Conservation (phyloP, 2,329 filamentous ascomycete genomes). For the Xylaria sp. region DNA sequence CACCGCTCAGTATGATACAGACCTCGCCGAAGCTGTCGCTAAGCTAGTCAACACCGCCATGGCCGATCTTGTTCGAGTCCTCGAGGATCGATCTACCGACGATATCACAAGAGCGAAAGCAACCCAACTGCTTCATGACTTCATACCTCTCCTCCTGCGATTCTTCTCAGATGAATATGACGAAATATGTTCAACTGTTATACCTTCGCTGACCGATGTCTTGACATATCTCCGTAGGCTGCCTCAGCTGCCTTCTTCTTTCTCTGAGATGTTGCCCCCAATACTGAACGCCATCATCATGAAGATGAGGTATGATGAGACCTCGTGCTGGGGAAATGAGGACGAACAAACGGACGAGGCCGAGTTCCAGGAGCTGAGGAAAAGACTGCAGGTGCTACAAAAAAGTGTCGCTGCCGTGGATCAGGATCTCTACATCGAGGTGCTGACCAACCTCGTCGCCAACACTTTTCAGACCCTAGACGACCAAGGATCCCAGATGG, state of each 20-base stretch:
- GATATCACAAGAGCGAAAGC: conserved; percentile 72
- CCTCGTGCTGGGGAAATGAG: conserved; percentile 88
- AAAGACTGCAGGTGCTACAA: conserved; percentile 85
- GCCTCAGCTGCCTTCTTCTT: conserved; percentile 70
- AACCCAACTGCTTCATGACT: conserved; percentile 79
- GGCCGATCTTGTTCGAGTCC: conserved; percentile 81
- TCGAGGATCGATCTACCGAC: conserved; percentile 69
- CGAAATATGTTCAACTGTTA: conserved; percentile 94
- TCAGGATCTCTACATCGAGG: conserved; percentile 84
- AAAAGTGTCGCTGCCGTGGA: conserved; percentile 91
- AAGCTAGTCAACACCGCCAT: conserved; percentile 93
- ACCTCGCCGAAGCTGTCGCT: conserved; percentile 91
- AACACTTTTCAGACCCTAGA: conserved; percentile 83
- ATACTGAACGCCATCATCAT: conserved; percentile 89
- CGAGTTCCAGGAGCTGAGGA: conserved; percentile 93
- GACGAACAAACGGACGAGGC: conserved; percentile 96
- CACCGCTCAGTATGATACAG: conserved; percentile 88
- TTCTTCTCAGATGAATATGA: conserved; percentile 99
- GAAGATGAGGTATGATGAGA: conserved; percentile 98
- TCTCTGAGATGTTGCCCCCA: conserved; percentile 80
- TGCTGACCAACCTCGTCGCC: conserved; percentile 84
- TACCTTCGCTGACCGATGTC: conserved; percentile 89
- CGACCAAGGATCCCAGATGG: conserved; percentile 72
- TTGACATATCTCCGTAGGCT: conserved; percentile 88
- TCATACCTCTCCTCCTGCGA: conserved; percentile 83